Conservation (phyloP, 164 flowering plant species). For the Kingdonia uniflora region DNA sequence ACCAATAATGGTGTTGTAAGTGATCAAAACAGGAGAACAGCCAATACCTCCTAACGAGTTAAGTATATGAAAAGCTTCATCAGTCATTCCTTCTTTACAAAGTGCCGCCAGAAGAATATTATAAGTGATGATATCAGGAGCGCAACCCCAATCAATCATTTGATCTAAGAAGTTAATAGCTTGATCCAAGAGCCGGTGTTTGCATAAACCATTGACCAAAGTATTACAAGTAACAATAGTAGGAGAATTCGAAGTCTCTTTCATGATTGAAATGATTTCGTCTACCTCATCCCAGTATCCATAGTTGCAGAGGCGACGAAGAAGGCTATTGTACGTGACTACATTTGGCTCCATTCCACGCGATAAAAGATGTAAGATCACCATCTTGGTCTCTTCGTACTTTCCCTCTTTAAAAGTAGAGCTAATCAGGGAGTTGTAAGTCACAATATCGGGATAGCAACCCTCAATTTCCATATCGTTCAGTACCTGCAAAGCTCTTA, state of each 20-base stretch:
- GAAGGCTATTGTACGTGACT: constrained; percentile 68
- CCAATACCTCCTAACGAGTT: constrained; percentile 21
- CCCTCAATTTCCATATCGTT: constrained; percentile 71
- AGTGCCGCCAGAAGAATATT: constrained; percentile 67
- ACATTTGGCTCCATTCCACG: constrained; percentile 60
- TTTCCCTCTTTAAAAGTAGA: constrained; percentile 42
- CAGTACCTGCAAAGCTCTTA: constrained; percentile 49
- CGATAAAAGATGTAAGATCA: constrained; percentile 38
- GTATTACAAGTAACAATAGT: constrained; percentile 66
- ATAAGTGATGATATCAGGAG: constrained; percentile 69
- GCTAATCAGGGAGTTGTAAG: constrained; percentile 62
- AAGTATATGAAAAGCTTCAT: constrained; percentile 54
- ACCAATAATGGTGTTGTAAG: constrained; percentile 67
- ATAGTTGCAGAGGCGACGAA: constrained; percentile 47
- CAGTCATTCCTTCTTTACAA: constrained; percentile 52
- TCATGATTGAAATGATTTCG: constrained; percentile 54
- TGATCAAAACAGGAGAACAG: constrained; percentile 47
- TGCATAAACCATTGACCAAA: constrained; percentile 71
- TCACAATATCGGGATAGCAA: constrained; percentile 65
- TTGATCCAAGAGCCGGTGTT: constrained; percentile 52
- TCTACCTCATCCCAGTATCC: constrained; percentile 64
- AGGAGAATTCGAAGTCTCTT: constrained; percentile 37
- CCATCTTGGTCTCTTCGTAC: constrained; percentile 33
- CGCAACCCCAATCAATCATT: constrained; percentile 43
- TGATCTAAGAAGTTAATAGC: constrained; percentile 48